A percentile compares a stretch with the other conserved stretches of the same genome.
Conservation (phyloP, 1,284 basidiomycete species). For the Gomphus bonarii region DNA sequence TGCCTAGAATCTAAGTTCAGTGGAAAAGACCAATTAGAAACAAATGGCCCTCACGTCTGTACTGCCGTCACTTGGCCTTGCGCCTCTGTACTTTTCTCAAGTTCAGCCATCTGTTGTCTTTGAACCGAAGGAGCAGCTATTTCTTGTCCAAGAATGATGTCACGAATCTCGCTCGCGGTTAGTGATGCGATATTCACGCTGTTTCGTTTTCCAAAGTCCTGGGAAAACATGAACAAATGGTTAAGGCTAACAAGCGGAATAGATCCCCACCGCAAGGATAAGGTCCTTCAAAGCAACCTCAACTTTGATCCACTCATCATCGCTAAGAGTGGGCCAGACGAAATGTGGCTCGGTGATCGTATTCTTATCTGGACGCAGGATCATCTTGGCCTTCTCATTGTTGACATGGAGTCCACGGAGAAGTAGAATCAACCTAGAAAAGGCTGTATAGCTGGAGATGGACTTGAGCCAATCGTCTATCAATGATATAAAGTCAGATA, state of each 20-base stretch:
- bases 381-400: conserved; percentile 98
- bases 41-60: conserved; percentile 54
- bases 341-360: conserved; percentile 98
- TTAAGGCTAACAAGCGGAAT: not conserved
- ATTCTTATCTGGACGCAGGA: conserved; percentile 85
- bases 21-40: not conserved
- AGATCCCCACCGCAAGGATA: conserved; percentile 63
- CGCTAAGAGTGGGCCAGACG: conserved; percentile 91
- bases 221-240: conserved; percentile 1
- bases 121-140: conserved; percentile 89
- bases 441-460: conserved; percentile 98
- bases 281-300: conserved; percentile 96
- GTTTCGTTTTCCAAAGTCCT: conserved; percentile 99
- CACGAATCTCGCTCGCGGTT: conserved; percentile 92
- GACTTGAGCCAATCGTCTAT: conserved; percentile 97
- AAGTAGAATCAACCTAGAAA: conserved; percentile 93
- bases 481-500: conserved; percentile 11
- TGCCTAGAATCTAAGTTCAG: conserved; percentile 35
- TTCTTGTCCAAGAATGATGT: conserved; percentile 96
- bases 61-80: conserved; percentile 93
- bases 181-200: conserved; percentile 97
- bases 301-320: conserved; percentile 99
- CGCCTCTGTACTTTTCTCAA: conserved; percentile 94
- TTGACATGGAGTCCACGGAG: conserved; percentile 97
- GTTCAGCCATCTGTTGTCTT: conserved; percentile 98